Conservation (phyloP, 1,139 yeast species). For the Diutina rugosa region DNA sequence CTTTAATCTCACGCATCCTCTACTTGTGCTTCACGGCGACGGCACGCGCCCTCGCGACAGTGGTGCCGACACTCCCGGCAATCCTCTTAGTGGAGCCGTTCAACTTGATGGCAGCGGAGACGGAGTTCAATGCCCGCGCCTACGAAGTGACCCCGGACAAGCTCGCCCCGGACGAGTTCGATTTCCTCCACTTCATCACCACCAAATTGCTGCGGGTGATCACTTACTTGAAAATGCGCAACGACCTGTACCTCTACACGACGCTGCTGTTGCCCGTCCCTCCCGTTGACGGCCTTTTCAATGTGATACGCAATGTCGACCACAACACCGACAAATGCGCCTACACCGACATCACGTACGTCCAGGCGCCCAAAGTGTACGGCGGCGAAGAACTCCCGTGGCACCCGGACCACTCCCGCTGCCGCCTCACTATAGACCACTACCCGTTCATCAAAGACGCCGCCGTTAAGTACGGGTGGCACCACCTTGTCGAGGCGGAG, state of each 20-base stretch:
- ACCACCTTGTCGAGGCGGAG: background rate
- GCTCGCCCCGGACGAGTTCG: background rate
- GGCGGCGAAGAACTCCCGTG: background rate
- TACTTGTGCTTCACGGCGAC: background rate
- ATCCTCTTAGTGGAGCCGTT: background rate
- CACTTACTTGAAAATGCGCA: background rate
- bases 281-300: background rate
- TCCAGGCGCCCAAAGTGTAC: background rate
- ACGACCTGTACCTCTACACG: background rate
- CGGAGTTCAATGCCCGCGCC: background rate
- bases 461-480: background rate
- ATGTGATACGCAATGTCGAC: background rate
- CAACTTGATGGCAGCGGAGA: background rate
- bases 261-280: background rate
- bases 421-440: background rate
- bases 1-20: background rate
- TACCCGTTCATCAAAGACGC: background rate
- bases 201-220: background rate
- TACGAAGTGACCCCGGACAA: background rate
- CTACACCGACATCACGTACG: background rate
- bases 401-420: background rate
- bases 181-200: background rate
- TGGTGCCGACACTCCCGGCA: background rate
- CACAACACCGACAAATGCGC: background rate
- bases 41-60: background rate